Base-by-base conservation (phyloP, 306 rosid species). In the Neltuma alba region DNA sequence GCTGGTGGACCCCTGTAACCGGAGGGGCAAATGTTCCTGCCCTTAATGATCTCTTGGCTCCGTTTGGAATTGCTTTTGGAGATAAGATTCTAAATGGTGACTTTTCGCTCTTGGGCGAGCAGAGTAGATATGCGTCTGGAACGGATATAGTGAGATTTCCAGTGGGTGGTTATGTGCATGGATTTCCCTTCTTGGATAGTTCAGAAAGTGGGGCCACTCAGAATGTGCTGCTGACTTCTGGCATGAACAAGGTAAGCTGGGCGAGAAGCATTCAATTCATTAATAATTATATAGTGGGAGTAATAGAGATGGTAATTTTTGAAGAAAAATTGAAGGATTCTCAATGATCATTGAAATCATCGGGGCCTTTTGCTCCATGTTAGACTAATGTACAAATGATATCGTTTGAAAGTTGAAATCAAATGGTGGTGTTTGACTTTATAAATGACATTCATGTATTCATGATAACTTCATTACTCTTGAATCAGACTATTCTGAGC, bases 1-100 rank as follows among this genome's bases (percentile, higher is more conserved):
- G 99, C 82, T 95, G 99, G 99, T 95, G 99, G 99, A 95, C 97
- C 79, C 97, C 99, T 14, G 96, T 90, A 62, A 95, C 99, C 33
- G 99, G 98, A 79, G 99, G 98, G 16, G 90, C 98, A 79, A 95
- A 95, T 89, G 68, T 91, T 88, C 98, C 98, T 50, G 97, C 99
- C 27, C 86, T 91, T 58, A 95, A 95, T 83, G 92, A 93, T 80
- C 93, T 92, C 66, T 90, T 95, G 89, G 98, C 93, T 74, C 96
- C 99, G 48, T 92, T 95, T 83, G 96, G 97, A 77, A 92, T 95
- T 86, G 98, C 99, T 78, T 95, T 95, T 79, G 98, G 98, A 62
- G 93, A 95, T 78, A 95, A 92, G 86, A 95, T 95, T 83, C 84
- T 92, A 83, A 95, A 88, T 61, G 99, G 98, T 55, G 98, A 92